Evolutionary conservation across 495 filamentous ascomycete species (phyloP), one percentile per base, ranked within the genome.

Genomic region (Aspergillus cavernicola): DNA sequence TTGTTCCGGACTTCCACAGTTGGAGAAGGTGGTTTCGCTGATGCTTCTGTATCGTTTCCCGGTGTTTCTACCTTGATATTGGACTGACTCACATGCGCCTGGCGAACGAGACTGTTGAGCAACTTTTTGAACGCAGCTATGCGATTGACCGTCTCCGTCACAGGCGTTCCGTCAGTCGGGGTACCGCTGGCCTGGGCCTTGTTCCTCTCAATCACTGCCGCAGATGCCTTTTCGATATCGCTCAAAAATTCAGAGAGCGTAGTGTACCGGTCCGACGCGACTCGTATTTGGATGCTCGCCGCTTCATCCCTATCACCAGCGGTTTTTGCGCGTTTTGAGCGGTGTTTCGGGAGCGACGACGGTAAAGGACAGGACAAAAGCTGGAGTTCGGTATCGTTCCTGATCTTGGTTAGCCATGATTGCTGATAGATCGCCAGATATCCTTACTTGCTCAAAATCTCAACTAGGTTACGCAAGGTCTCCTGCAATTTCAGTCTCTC

Each of bases 201-300:
- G 36, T 71, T 68, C 45, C 71, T 68, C 39, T 78, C 73, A 40
- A 77, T 70, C 10, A 76, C 63, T 9, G 67, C 64, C 26, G 71
- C 53, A 15, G 71, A 74, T n/a, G 77, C 78, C 51, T 63, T 69
- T 36, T 79, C 74, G 35, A 81, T 71, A 59, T 81, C 78, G 49
- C 65, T 66, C 22, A 79, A 42, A 20, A 80, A 72, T 33, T 79
- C 76, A 28, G 77, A 73, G 20, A 77, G 57, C 4, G 71, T 73
- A 32, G 53, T 69, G 44, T 81, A 81, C 20, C 61, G 71, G 41
- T 63, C 67, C 35, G 66, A 60, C 31, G 66, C 65, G 33, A 79
- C 73, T 15, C 71, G 65, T 5, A 60, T 55, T 51, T 71, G 66
- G 23, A 81, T 68, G 13, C 62, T 78, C 7, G 63, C 59, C 0